Conservation (phyloP, 495 filamentous ascomycete genomes). For the Penicillium pulvis region DNA sequence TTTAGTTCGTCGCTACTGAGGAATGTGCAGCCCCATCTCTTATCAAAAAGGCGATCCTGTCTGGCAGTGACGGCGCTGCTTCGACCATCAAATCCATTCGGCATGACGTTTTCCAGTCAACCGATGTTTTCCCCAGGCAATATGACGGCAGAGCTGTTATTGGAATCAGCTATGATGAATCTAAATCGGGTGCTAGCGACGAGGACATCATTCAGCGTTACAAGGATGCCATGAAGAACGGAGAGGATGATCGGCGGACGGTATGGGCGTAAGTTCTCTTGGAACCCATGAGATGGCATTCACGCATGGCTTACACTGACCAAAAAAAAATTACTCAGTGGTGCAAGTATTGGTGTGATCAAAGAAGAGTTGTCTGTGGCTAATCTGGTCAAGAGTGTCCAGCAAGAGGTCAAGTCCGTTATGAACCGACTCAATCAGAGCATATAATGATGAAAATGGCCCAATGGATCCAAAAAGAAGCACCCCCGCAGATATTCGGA, state of each 20-base stretch:
- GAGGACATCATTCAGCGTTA: constrained; percentile 28
- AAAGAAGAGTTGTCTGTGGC: constrained; percentile 18
- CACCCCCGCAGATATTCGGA: not conserved
- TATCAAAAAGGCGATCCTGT: constrained; percentile 26
- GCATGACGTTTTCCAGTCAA: constrained; percentile 29
- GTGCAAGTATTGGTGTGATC: constrained; percentile 27
- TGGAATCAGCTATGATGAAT: constrained; percentile 23
- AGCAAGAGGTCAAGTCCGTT: constrained; percentile 11
- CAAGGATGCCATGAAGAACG: constrained; percentile 25
- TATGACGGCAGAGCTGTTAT: constrained; percentile 32
- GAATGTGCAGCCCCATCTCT: constrained; percentile 25
- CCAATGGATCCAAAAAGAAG: not conserved
- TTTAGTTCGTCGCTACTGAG: constrained; percentile 26
- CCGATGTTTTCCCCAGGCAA: constrained; percentile 29
- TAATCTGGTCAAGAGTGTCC: constrained; percentile 20
- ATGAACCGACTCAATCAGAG: not conserved
- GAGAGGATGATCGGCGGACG: constrained; percentile 21
- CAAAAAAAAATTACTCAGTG: constrained; percentile 13
- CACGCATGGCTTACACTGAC: not conserved
- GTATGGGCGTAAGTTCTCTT: constrained; percentile 30
- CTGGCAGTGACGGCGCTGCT: constrained; percentile 23
- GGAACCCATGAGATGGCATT: not conserved
- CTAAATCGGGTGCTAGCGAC: constrained; percentile 15
- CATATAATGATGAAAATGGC: not conserved
- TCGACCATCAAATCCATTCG: constrained; percentile 26